phyloP scores from a whole-genome alignment of 257 asterid species.

The Datura wrightii region DNA sequence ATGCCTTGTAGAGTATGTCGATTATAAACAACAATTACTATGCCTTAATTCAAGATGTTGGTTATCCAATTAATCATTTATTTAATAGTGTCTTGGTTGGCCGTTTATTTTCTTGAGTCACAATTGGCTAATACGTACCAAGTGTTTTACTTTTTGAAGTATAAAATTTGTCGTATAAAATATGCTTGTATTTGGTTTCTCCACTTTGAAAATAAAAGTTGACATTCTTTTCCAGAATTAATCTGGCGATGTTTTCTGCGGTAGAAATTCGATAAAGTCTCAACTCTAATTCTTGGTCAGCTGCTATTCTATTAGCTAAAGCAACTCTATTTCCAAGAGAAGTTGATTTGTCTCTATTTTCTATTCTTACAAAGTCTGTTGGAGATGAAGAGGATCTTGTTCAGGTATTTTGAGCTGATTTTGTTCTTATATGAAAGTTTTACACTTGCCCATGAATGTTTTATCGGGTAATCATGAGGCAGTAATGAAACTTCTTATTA shows the following conservation, averaged over 20 bases:
- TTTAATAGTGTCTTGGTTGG: not conserved
- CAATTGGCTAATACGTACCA: not conserved
- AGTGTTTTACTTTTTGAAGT: not conserved
- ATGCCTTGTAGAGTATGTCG: not conserved
- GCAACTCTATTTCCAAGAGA: slow-evolving; percentile 92
- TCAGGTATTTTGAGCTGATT: slow-evolving; percentile 62
- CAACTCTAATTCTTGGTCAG: slow-evolving; percentile 87
- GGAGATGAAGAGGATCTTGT: slow-evolving; percentile 86
- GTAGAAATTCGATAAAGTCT: slow-evolving; percentile 68
- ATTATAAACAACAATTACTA: not conserved
- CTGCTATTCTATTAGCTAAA: slow-evolving; percentile 87
- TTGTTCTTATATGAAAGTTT: not conserved
- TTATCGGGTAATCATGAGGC: not conserved
- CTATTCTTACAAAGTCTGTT: slow-evolving; percentile 83
- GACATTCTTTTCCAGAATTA: slow-evolving; percentile 58
- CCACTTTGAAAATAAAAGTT: not conserved
- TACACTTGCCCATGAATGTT: not conserved
- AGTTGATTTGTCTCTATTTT: slow-evolving; percentile 92
- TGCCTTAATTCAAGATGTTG: not conserved
- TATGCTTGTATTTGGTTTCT: not conserved
- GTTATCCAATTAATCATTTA: not conserved
- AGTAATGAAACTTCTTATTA: no score
- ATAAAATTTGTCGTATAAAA: not conserved
- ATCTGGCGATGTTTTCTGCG: slow-evolving; percentile 84
- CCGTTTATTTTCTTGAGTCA: not conserved